phyloP scores from a whole-genome alignment of 1,284 basidiomycete genomes.

The Neolentinus lepideus region DNA sequence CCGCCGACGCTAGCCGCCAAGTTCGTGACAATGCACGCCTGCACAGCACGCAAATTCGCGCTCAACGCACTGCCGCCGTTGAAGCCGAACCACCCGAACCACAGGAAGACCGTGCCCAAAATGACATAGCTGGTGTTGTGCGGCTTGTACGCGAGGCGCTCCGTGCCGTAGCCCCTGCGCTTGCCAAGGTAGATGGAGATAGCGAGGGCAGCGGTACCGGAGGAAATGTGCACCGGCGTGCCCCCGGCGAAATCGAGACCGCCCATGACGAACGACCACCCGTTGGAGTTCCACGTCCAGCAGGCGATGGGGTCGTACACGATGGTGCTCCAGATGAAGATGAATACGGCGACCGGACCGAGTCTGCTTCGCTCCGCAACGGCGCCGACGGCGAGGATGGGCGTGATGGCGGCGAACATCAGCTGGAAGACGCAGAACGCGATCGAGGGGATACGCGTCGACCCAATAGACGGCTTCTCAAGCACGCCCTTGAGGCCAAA shows the following conservation, averaged over 20 bases:
- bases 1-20: constrained; percentile 82
- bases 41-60: constrained; percentile 83
- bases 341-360: constrained; percentile 83
- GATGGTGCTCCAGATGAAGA: constrained; percentile 89
- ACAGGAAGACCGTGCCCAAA: constrained; percentile 89
- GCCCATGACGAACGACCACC: constrained; percentile 78
- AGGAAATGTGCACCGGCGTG: constrained; percentile 91
- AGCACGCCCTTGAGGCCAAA: constrained; percentile 84
- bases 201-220: constrained; percentile 86
- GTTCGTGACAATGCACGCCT: constrained; percentile 93
- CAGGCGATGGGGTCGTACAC: constrained; percentile 92
- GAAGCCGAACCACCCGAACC: constrained; percentile 98
- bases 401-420: constrained; percentile 87
- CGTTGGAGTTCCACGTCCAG: constrained; percentile 92
- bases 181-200: constrained; percentile 91
- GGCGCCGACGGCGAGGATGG: constrained; percentile 85
- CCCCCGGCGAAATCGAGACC: constrained; percentile 95
- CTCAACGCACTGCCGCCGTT: constrained; percentile 83
- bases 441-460: constrained; percentile 68
- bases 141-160: constrained; percentile 85
- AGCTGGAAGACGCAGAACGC: constrained; percentile 87
- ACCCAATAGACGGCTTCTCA: constrained; percentile 70
- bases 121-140: constrained; percentile 87
- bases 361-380: constrained; percentile 88
- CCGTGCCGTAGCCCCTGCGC: constrained; percentile 89